Percentiles rank a stretch among this genome's conserved stretches.
These are phyloP conservation scores for Chernovozyma aurita DNA, from an alignment of 1,139 yeast species.

Conservation along the genomic window DNA sequence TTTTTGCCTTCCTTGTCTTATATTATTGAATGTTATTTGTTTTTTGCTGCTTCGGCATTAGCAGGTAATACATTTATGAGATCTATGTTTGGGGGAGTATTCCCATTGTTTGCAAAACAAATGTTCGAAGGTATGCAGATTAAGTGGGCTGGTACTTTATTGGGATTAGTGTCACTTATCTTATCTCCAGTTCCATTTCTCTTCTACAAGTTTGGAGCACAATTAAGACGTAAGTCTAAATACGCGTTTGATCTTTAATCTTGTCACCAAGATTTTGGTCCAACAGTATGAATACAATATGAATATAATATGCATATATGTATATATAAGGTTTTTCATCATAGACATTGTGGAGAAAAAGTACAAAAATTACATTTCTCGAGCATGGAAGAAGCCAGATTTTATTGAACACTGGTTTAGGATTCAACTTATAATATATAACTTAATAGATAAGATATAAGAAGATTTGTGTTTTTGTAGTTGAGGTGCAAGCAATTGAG, in stretches of 20 bases:
- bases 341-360: too few relatives aligned
- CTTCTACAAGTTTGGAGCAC: conserved; percentile 62
- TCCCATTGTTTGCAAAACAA: conserved; percentile 50
- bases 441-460: too few relatives aligned
- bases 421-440: too few relatives aligned
- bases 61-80: conserved; percentile 82
- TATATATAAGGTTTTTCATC: too few relatives aligned
- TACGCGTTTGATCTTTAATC: conserved; percentile 41
- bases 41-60: conserved; percentile 81
- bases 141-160: conserved; percentile 78
- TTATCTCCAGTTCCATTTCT: conserved; percentile 75
- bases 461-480: too few relatives aligned
- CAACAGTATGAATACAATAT: too few relatives aligned
- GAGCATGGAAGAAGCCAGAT: too few relatives aligned
- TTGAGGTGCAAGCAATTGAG: too few relatives aligned
- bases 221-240: conserved; percentile 58
- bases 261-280: too few relatives aligned
- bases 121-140: conserved; percentile 74
- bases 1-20: conserved; percentile 72
- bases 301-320: not conserved
- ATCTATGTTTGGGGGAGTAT: conserved; percentile 52
- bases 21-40: conserved; percentile 66
- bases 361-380: too few relatives aligned
- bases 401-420: too few relatives aligned
- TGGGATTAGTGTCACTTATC: conserved; percentile 62